Base-by-base conservation (phyloP, 1,139 yeast genomes). In the Taphrina sp. region DNA sequence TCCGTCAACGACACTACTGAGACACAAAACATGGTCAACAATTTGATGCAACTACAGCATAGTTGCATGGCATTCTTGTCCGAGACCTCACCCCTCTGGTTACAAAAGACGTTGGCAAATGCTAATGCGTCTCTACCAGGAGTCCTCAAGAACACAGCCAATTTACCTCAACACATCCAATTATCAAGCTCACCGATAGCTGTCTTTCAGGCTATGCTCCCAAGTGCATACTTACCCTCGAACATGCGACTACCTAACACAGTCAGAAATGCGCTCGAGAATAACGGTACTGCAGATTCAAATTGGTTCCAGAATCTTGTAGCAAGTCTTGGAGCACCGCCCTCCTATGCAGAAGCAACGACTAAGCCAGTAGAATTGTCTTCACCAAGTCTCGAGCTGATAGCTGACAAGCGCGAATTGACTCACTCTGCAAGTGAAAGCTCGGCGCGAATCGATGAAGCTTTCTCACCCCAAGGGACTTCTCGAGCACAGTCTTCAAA, bases 121-220 rank as follows among this genome's bases (percentile, higher is more conserved):
- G 52, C 43, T 4, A 26, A 41, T 28, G 45, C 45, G 23, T 41
- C 45, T 14, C 19, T 46, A 14, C 52, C 39, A 20, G 52, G 37
- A 5, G 35, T 41, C 23, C 45, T 41, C 14, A 41, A 41, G 23
- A 41, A 24, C 16, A 26, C 45, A 8, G 23, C 45, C 12, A 41
- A 24, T 17, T 14, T 41, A 3, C 7, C 45, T 5, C 33, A 41
- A 20, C 45, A 41, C 22, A 41, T 41, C 22, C 45, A 20, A 5
- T 41, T 41, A 17, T 7, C 33, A 4, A 12, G 35, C 19, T 41
- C 45, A 26, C 35, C 45, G 2, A 41, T 41, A 4, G 24, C 45
- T 14, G 52, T 38, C 7, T 46, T 46, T 14, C 52, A 46, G 36
- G 52, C 52, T 16, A 46, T 46, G 52, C 29, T 46, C 14, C 52